phyloP scores from a whole-genome alignment of 2,329 filamentous ascomycete genomes.

The Emergomyces orientalis region DNA sequence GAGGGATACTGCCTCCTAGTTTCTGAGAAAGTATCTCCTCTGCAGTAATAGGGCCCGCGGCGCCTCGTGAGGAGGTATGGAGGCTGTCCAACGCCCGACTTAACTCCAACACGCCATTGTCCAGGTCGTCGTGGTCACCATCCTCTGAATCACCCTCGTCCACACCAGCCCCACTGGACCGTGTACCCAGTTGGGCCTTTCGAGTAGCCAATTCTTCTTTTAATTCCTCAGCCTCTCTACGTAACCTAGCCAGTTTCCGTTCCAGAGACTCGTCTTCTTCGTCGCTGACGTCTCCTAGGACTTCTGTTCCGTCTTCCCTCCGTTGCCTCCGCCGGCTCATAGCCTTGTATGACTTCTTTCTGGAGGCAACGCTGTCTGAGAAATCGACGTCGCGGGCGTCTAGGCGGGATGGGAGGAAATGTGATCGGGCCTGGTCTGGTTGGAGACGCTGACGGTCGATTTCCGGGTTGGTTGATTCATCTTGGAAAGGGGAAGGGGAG shows the following conservation, averaged over 20 bases:
- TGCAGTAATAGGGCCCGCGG: slow-evolving; percentile 23
- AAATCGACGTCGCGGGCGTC: slow-evolving; percentile 76
- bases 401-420: slow-evolving; percentile 66
- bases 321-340: slow-evolving; percentile 56
- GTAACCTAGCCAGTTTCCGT: slow-evolving; percentile 69
- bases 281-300: slow-evolving; percentile 66
- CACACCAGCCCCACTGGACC: slow-evolving; percentile 38
- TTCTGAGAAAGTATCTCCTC: slow-evolving; percentile 30
- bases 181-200: slow-evolving; percentile 48
- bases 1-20: slow-evolving; percentile 17
- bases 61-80: slow-evolving; percentile 25
- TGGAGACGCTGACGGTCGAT: slow-evolving; percentile 71
- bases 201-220: slow-evolving; percentile 43
- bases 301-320: slow-evolving; percentile 41
- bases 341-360: slow-evolving; percentile 73
- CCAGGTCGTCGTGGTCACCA: slow-evolving; percentile 33
- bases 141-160: slow-evolving; percentile 32
- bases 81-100: slow-evolving; percentile 65
- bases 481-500: slow-evolving; percentile 49
- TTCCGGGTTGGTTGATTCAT: slow-evolving; percentile 47
- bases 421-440: slow-evolving; percentile 66
- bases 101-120: slow-evolving; percentile 56
- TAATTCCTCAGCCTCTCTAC: slow-evolving; percentile 69
- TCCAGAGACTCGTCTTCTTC: slow-evolving; percentile 70
- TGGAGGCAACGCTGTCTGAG: slow-evolving; percentile 75